phyloP scores from a whole-genome alignment of 768 basidiomycete species.

The Kockovaella imperatae region DNA sequence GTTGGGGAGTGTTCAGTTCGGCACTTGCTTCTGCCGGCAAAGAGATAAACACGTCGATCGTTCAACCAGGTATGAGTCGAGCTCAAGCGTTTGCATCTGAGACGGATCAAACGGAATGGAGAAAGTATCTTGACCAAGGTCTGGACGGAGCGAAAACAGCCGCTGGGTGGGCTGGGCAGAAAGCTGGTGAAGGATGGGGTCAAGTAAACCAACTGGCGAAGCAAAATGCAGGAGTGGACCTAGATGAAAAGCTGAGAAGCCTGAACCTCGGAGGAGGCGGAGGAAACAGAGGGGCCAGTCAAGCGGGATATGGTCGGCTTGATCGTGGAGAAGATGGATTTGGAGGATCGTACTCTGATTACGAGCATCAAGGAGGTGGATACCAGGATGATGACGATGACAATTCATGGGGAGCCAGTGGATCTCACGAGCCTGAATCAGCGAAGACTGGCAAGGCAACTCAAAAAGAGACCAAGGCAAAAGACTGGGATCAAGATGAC shows the following conservation, averaged over 20 bases:
- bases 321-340: constrained; percentile 33
- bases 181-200: constrained; percentile 39
- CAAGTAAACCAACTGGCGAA: constrained; percentile 45
- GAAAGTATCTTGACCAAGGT: constrained; percentile 17
- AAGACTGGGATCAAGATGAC: constrained; percentile 45
- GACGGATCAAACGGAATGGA: constrained; percentile 16
- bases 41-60: constrained; percentile 73
- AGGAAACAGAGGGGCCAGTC: constrained; percentile 48
- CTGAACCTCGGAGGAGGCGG: constrained; percentile 50
- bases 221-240: constrained; percentile 74
- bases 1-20: constrained; percentile 90
- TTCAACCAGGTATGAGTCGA: constrained; percentile 79
- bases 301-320: constrained; percentile 22
- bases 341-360: no score
- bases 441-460: constrained; percentile 26
- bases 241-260: constrained; percentile 66
- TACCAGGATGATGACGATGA: constrained; percentile 58
- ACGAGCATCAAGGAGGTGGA: constrained; percentile 17
- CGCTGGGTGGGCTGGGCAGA: constrained; percentile 25
- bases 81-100: constrained; percentile 46
- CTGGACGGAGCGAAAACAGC: constrained; percentile 18
- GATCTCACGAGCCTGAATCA: constrained; percentile 7
- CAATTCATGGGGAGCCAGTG: no score
- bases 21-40: constrained; percentile 63
- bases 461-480: constrained; percentile 34